Base-by-base conservation (phyloP, 768 basidiomycete species). In the Kwoniella bestiolae region DNA sequence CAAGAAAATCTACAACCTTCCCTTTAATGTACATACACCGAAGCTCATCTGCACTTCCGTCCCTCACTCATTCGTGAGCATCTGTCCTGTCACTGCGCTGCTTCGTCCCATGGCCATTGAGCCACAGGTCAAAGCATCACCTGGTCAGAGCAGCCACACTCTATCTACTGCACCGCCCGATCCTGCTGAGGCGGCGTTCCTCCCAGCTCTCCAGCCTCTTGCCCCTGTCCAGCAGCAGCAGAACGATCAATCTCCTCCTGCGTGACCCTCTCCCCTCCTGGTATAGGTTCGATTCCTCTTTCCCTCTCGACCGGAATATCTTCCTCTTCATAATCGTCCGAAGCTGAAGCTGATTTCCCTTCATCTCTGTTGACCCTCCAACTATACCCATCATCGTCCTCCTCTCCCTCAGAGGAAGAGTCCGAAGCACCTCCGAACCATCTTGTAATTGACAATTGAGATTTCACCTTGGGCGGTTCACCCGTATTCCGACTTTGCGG, bases 381-480 rank as follows among this genome's bases (percentile, higher is more conserved):
- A 55, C 34, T 38, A 35, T 50, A 46, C 3, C 41, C 44, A 58
- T 56, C 63, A n/a, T 58, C 56, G 14, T 46, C 56, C 21, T 56
- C 44, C 3, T 49, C 63, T 23, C 50, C 55, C 16, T 65, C 68
- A 45, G 61, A 63, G 21, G 63, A 62, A 12, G 68, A 68, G 18
- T 69, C 73, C 0, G 67, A 64, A 0, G 57, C 65, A 4, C 65
- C 63, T 23, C 73, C 70, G 45, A 75, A 72, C 73, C 73, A 69
- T 14, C 68, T 1, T 5, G 59, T 65, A 31, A 69, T 69, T 25
- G 68, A 69, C n/a, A 65, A 45, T 38, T 58, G 58, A 2, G 63
- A 65, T 52, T 59, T 55, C 46, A 44, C 51, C 32, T 44, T 56
- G 21, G 58, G 65, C 25, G 31, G 60, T 9, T 34, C 49, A 31